Percentiles rank a stretch among this genome's conserved stretches.
Conservation (phyloP, 163 green algal species). For the Chlamydomonas reinhardtii region DNA sequence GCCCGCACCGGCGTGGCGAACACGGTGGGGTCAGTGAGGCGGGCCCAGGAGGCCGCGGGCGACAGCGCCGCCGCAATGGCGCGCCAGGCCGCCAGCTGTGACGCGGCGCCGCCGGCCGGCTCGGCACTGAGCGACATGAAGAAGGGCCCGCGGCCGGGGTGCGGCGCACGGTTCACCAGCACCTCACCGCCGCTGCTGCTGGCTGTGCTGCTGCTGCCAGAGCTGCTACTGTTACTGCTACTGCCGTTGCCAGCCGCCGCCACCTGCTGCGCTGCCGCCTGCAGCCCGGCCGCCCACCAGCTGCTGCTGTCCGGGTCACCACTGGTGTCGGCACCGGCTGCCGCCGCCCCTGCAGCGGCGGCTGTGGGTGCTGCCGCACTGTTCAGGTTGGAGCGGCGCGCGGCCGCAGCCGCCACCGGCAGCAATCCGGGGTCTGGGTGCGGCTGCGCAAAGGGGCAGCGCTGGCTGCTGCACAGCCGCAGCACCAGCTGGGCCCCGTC, state of each 20-base stretch:
- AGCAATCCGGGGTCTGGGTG: not conserved
- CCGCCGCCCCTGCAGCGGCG: no score
- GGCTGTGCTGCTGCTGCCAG: not conserved
- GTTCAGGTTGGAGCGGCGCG: not conserved
- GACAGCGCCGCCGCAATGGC: not conserved
- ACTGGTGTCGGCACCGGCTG: no score
- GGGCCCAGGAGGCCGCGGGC: not conserved
- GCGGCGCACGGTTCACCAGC: conserved; percentile 13
- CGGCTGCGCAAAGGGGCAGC: conserved; percentile 17
- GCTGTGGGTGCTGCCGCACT: not conserved
- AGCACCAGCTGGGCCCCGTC: not conserved
- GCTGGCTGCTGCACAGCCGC: not conserved
- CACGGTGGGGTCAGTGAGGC: not conserved
- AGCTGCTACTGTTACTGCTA: not conserved
- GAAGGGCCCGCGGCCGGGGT: conserved; percentile 25
- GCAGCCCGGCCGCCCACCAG: no score
- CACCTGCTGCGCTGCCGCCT: no score
- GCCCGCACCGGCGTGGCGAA: not conserved
- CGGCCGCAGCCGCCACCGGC: no score
- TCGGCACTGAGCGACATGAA: not conserved
- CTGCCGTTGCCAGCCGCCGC: no score
- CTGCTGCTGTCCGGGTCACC: no score
- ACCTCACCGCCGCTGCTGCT: not conserved
- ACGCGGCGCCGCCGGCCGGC: not conserved
- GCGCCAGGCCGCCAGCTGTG: conserved; percentile 6